phyloP scores from a whole-genome alignment of 2,329 filamentous ascomycete genomes.

The Immersiporthe knoxdaviesiana region DNA sequence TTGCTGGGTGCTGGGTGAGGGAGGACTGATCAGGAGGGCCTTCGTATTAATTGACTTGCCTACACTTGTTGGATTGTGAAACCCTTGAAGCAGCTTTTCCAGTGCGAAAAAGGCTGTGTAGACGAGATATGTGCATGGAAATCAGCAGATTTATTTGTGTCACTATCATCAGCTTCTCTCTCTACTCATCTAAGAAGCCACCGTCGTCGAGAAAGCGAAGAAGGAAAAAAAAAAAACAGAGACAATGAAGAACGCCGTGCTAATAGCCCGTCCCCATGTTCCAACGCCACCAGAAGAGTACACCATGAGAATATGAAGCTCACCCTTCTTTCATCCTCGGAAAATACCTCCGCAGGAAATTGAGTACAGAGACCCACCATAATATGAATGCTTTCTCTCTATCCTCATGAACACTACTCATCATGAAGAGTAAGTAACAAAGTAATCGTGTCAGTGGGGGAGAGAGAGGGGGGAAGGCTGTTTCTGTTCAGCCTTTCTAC shows the following conservation, averaged over 20 bases:
- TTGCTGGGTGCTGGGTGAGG: slow-evolving; percentile 24
- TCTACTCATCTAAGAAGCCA: neutral
- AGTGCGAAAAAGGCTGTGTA: too few species aligned
- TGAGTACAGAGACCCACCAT: neutral
- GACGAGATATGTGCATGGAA: too few species aligned
- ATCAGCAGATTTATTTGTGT: too few species aligned
- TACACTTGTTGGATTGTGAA: too few species aligned
- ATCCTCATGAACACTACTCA: neutral
- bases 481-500: neutral
- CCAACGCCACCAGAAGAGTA: neutral
- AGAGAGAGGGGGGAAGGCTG: too few species aligned
- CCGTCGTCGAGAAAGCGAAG: neutral
- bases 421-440: neutral
- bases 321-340: neutral
- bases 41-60: too few species aligned
- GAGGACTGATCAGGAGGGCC: slow-evolving; percentile 6
- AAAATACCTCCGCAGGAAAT: too few species aligned
- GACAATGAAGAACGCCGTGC: neutral
- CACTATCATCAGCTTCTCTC: neutral
- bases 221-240: neutral
- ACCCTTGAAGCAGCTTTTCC: too few species aligned
- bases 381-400: neutral
- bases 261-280: neutral
- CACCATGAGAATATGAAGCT: neutral
- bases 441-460: too few species aligned